Conservation (phyloP, 2,329 filamentous ascomycete species). For the Paecilomyces sp. region DNA sequence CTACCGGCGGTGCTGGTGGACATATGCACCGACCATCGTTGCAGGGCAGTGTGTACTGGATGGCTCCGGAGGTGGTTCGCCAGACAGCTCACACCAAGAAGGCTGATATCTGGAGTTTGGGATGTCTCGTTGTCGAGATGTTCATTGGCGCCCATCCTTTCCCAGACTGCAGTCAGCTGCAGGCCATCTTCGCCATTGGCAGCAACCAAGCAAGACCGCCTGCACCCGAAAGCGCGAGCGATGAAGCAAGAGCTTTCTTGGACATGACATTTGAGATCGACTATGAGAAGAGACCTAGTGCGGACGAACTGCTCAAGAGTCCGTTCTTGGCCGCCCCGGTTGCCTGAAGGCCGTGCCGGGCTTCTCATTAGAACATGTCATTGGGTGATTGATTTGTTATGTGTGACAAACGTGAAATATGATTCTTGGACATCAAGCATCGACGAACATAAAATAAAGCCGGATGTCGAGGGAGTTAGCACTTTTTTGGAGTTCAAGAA, state of each 20-base stretch:
- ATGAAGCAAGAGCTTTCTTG: conserved; percentile 77
- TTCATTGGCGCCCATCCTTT: conserved; percentile 96
- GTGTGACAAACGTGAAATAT: not conserved
- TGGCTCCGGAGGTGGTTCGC: conserved; percentile 97
- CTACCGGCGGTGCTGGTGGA: conserved; percentile 27
- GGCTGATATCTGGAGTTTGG: conserved; percentile 96
- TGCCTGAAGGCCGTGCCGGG: conserved; percentile 27
- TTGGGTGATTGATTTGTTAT: not conserved
- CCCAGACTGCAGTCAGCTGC: conserved; percentile 92
- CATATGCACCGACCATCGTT: conserved; percentile 61
- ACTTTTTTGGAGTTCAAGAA: not conserved
- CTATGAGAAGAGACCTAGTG: conserved; percentile 82
- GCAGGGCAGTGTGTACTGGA: conserved; percentile 98
- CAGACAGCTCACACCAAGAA: conserved; percentile 98
- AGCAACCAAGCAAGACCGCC: conserved; percentile 80
- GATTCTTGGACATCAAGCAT: not conserved
- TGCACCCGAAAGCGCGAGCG: conserved; percentile 77
- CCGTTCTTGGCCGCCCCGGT: conserved; percentile 68
- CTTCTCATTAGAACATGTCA: not conserved
- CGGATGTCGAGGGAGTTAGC: not conserved
- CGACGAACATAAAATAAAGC: not conserved
- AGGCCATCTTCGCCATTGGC: conserved; percentile 98
- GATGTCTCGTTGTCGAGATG: conserved; percentile 97
- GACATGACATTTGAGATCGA: conserved; percentile 91
- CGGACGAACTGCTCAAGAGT: conserved; percentile 80